Percentiles rank a stretch among this genome's conserved stretches.
Evolutionary conservation across 179 eudicot species (phyloP).

Genomic region (Beta macrorhiza): DNA sequence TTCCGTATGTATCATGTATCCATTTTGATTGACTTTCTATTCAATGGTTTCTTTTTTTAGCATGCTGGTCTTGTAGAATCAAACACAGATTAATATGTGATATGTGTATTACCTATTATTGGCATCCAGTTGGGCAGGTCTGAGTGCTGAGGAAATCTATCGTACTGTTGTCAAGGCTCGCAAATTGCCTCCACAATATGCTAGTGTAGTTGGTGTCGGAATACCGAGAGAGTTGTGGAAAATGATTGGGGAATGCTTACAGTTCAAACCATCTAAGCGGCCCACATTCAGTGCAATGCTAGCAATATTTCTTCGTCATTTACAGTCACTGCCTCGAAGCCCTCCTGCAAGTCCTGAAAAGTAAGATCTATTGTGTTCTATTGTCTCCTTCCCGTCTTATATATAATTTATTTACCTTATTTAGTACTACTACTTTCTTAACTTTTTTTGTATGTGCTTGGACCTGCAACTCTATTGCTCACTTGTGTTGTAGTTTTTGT

Average conservation of each 20-base stretch:
- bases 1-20: conserved; percentile 65
- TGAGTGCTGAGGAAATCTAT: conserved; percentile 90
- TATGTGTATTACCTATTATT: conserved; percentile 23
- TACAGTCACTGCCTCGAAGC: conserved; percentile 92
- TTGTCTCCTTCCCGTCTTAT: neutral
- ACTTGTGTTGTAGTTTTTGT: neutral
- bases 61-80: conserved; percentile 1
- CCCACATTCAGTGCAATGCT: conserved; percentile 92
- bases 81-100: conserved; percentile 6
- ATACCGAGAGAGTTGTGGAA: conserved; percentile 98
- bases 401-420: neutral
- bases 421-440: neutral
- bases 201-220: conserved; percentile 97
- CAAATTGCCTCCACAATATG: conserved; percentile 92
- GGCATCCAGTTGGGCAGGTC: conserved; percentile 85
- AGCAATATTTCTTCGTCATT: conserved; percentile 83
- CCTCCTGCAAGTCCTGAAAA: conserved; percentile 92
- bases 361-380: conserved; percentile 41
- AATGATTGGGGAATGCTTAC: conserved; percentile 97
- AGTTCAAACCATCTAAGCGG: conserved; percentile 79
- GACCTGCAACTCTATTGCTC: neutral
- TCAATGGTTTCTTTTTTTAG: conserved; percentile 2
- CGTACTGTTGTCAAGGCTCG: conserved; percentile 77
- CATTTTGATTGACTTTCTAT: conserved; percentile 20
- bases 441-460: neutral